Evolutionary conservation across 1,284 basidiomycete species (phyloP), one percentile per base, ranked within the genome.

Genomic region (Ceratobasidium theobromae): DNA sequence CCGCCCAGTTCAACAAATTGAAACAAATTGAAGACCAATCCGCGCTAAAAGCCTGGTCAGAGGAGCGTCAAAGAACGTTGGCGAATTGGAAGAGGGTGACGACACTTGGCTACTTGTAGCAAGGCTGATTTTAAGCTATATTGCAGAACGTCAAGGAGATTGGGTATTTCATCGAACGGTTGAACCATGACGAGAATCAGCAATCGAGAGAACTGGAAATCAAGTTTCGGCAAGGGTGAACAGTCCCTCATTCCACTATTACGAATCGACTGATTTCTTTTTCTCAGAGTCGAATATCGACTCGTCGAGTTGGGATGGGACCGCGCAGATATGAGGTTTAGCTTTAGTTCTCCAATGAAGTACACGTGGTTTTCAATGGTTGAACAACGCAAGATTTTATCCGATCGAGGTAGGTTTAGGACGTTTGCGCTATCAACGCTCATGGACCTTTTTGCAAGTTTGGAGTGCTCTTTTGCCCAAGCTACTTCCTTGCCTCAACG

Each of bases 271-370:
- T 21, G 16, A 53, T 35, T 18, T 11, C 16, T 9, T 3, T 5
- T 48, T 8, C n/a, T 12, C 18, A 60, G 57, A 18, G 27, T 60
- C 32, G 23, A 60, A 11, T 18, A 30, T 2, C 57, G 57, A 30
- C 52, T 69, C 1, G 5, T 64, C 3, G 60, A 66, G 52, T 21
- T 58, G 8, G 68, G 67, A 27, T 68, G 67, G 66, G 35, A 57
- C 18, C n/a, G 21, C 4, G 48, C 54, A 21, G 68, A 69, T 27
- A 9, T 69, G 4, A 33, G 28, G 11, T 43, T 51, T 9, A 23
- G n/a, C 11, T 49, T 33, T 38, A 8, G 6, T 16, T 38, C 35
- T 8, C 16, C 25, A 16, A 23, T 23, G 41, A 8, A 16, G 11
- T 38, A 30, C 16, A 58, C 65, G 6, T 67, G 58, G 57, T 25